phyloP scores from a whole-genome alignment of 208 protist species.

The Crithidia mellificae region DNA sequence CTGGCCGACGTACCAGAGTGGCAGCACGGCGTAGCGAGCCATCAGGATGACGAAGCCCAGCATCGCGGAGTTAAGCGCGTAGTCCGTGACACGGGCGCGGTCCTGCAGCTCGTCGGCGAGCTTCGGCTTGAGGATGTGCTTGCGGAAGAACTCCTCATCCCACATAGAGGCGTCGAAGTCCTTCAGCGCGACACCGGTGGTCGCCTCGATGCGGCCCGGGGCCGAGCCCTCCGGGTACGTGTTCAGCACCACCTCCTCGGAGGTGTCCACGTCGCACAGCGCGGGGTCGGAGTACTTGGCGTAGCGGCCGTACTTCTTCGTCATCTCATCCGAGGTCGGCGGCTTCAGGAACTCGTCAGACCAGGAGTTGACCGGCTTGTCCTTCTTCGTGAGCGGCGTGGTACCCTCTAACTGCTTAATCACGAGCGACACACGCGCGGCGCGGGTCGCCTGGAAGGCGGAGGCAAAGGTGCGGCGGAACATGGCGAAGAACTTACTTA shows the following conservation, averaged over 20 bases:
- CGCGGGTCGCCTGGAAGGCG: slow-evolving; percentile 66
- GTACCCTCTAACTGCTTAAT: slow-evolving; percentile 85
- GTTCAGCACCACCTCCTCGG: slow-evolving; percentile 89
- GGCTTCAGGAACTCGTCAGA: slow-evolving; percentile 87
- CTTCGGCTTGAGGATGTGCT: slow-evolving; percentile 92
- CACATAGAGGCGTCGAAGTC: slow-evolving; percentile 87
- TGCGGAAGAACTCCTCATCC: slow-evolving; percentile 93
- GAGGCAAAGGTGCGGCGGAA: slow-evolving; percentile 64
- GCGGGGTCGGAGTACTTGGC: slow-evolving; percentile 88
- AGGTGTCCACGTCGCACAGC: slow-evolving; percentile 74
- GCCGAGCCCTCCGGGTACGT: slow-evolving; percentile 82
- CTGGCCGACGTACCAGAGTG: slow-evolving; percentile 87
- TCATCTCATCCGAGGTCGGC: slow-evolving; percentile 72
- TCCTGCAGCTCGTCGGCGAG: slow-evolving; percentile 79
- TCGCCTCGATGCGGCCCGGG: slow-evolving; percentile 83
- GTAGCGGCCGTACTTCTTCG: slow-evolving; percentile 77
- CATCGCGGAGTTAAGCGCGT: slow-evolving; percentile 85
- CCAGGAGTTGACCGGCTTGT: slow-evolving; percentile 84
- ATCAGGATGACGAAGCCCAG: slow-evolving; percentile 85
- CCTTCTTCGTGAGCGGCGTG: slow-evolving; percentile 81
- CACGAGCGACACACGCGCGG: slow-evolving; percentile 64
- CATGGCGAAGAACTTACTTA: no score
- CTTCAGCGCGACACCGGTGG: slow-evolving; percentile 78
- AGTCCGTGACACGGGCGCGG: slow-evolving; percentile 84
- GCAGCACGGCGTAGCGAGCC: slow-evolving; percentile 79